A percentile compares a stretch with the other conserved stretches of the same genome.
phyloP scores from a whole-genome alignment of 1,139 yeast genomes.

The Saccharomycopsis crataegensis region DNA sequence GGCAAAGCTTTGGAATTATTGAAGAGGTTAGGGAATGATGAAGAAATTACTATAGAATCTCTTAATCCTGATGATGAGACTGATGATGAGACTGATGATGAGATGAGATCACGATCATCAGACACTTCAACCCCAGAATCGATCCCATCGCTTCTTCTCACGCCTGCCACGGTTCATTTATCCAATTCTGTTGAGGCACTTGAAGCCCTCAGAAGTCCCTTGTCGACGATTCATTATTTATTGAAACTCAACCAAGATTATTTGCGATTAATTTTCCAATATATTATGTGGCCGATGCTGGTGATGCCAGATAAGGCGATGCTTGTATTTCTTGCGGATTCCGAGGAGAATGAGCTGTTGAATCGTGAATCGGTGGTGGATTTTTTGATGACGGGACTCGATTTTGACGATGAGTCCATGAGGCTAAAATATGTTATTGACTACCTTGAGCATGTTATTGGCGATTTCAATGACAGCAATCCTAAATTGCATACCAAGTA shows the following conservation, averaged over 20 bases:
- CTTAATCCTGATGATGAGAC: neutral
- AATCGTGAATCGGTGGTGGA: conserved; percentile 48
- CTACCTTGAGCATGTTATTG: conserved; percentile 59
- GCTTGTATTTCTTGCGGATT: conserved; percentile 60
- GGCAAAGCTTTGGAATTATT: conserved; percentile 61
- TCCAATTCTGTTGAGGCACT: no score
- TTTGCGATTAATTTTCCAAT: conserved; percentile 51
- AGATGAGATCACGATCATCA: neutral
- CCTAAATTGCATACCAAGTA: conserved; percentile 46
- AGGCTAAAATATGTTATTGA: conserved; percentile 34
- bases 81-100: neutral
- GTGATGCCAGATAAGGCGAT: conserved; percentile 36
- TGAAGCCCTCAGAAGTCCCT: conserved; percentile 12
- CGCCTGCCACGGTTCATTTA: neutral
- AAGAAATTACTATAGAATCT: conserved; percentile 12
- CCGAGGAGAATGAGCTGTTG: conserved; percentile 54
- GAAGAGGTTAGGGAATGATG: conserved; percentile 25
- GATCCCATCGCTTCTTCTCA: neutral
- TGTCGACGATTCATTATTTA: conserved; percentile 55
- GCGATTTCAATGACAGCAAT: conserved; percentile 36
- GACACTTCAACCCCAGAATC: neutral
- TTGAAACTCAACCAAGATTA: conserved; percentile 49
- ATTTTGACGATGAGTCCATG: conserved; percentile 21
- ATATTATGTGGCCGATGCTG: conserved; percentile 47
- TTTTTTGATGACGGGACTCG: conserved; percentile 29